Conservation (phyloP, 2,329 filamentous ascomycete genomes). For the Alternaria sp. region DNA sequence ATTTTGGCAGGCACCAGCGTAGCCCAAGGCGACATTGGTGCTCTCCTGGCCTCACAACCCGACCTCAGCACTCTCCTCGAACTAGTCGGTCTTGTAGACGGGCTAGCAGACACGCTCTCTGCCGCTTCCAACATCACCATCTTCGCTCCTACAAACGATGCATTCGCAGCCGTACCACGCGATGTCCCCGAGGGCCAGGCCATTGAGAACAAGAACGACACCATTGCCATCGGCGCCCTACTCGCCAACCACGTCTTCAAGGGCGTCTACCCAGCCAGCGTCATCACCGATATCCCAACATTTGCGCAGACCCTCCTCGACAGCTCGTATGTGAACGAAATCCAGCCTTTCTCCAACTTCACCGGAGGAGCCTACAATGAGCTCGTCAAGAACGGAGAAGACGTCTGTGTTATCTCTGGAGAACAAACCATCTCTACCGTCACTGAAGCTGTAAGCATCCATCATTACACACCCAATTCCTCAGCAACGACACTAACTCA, state of each 20-base stretch:
- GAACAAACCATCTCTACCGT: constrained; percentile 58
- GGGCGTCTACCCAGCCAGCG: constrained; percentile 52
- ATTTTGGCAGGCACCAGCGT: constrained; percentile 29
- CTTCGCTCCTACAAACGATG: constrained; percentile 63
- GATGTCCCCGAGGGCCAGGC: constrained; percentile 33
- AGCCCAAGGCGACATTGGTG: constrained; percentile 39
- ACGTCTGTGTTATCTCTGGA: constrained; percentile 59
- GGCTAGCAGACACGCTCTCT: constrained; percentile 47
- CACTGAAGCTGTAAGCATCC: constrained; percentile 51
- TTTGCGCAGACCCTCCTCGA: constrained; percentile 58
- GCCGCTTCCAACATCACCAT: constrained; percentile 60
- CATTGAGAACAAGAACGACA: constrained; percentile 41
- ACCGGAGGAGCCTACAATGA: constrained; percentile 64
- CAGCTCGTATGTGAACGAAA: constrained; percentile 46
- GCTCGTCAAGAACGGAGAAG: constrained; percentile 47
- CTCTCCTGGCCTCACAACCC: constrained; percentile 37
- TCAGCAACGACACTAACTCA: not conserved
- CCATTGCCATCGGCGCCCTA: constrained; percentile 51
- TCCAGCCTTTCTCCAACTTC: constrained; percentile 60
- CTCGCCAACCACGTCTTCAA: constrained; percentile 64
- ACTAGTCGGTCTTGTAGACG: constrained; percentile 48
- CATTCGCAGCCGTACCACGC: constrained; percentile 43
- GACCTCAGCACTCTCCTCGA: constrained; percentile 42
- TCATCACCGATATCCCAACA: constrained; percentile 45
- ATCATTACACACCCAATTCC: not conserved